Conservation (phyloP, 1,139 yeast genomes). For the Dujonia santamariae region DNA sequence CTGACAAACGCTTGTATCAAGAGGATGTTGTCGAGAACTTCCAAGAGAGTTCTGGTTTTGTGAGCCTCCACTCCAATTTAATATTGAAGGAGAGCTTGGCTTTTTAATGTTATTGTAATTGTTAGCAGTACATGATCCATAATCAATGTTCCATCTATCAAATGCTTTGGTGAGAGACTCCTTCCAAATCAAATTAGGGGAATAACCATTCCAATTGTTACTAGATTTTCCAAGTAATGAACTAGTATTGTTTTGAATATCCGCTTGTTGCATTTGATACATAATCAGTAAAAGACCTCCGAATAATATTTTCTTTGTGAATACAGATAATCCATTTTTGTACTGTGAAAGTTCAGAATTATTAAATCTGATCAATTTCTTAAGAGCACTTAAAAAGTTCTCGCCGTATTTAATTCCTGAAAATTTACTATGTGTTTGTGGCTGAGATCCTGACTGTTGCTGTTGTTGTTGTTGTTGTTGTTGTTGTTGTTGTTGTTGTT, state of each 20-base stretch:
- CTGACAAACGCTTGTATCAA: conserved; percentile 13
- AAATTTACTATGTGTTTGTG: conserved; percentile 11
- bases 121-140: conserved; percentile 14
- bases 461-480: conserved; percentile 5
- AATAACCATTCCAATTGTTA: conserved; percentile 1
- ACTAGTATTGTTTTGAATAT: conserved; percentile 51
- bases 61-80: no score
- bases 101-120: background rate
- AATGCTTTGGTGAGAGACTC: conserved; percentile 60
- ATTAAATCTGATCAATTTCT: conserved; percentile 27
- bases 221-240: conserved; percentile 31
- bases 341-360: conserved; percentile 12
- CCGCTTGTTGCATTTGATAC: conserved; percentile 75
- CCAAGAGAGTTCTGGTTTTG: background rate
- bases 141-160: conserved; percentile 51
- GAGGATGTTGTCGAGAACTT: background rate
- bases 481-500: conserved; percentile 10
- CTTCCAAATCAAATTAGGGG: conserved; percentile 47
- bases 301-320: conserved; percentile 64
- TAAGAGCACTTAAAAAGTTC: conserved; percentile 34
- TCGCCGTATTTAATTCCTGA: conserved; percentile 22
- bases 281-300: conserved; percentile 70
- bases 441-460: no score
- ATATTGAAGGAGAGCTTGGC: no score
- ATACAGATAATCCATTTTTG: conserved; percentile 21